Base-by-base conservation (phyloP, 2,329 filamentous ascomycete species). In the Phaeosphaeriaceae sp. region DNA sequence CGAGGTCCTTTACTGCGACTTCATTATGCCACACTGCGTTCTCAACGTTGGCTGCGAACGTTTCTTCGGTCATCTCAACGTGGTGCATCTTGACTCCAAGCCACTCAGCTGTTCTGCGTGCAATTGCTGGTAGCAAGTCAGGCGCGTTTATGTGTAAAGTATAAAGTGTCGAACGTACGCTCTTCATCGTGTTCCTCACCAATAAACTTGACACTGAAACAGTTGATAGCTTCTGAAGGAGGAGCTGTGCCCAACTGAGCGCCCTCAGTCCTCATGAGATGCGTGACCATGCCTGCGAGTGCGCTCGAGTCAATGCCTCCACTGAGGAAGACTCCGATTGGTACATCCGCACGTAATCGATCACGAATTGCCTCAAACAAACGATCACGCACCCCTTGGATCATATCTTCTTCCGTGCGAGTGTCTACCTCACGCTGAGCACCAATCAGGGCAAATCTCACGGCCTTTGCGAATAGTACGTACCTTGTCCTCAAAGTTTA, bases 251-350 rank as follows among this genome's bases (percentile, higher is more conserved):
- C 83, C n/a, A 85, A 71, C 35, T 77, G 73, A 0, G 55, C 52
- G 22, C 79, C 73, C n/a, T 81, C 78, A 51, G 83, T 72, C 49
- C 84, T 76, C 59, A 67, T 66, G 15, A 69, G 56, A 59, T 87
- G 77, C 0, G 80, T 81, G 2, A 83, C 81, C 65, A 88, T 86
- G 2, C 86, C 86, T 8, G 85, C 85, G 22, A 88, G 73, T 1
- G 81, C 78, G 0, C 85, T 87, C 0, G 84, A 86, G 67, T 88
- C 86, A 50, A 88, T 81, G 0, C 86, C 86, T 4, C 86, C 86
- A 22, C 80, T 84, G 0, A 88, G 74, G 56, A 85, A 88, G 52
- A 88, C 76, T 1, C 84, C 86, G 2, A 88, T 77, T 0, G 84
- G 84, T 0, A 88, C 86, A 67, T 88, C 86, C 1, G 86, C 85